Evolutionary conservation across 768 basidiomycete genomes (phyloP).

Genomic region (Russula dissimulans): DNA sequence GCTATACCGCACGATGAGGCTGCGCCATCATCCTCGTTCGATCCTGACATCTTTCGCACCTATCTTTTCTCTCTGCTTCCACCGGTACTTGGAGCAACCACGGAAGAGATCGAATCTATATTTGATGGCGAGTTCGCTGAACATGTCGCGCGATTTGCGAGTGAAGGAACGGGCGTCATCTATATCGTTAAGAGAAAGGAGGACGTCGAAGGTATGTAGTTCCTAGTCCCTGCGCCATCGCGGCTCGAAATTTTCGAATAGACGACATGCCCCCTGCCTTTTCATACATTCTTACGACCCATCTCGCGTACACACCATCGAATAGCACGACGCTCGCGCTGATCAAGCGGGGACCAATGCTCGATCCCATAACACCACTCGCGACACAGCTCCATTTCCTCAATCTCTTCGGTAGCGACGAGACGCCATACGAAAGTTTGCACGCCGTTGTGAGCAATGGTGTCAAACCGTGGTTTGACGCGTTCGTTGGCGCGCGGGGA

Average conservation of each 20-base stretch:
- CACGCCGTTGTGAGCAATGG: slow-evolving; percentile 93
- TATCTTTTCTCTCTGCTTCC: slow-evolving; percentile 71
- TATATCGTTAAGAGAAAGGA: slow-evolving; percentile 78
- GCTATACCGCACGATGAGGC: slow-evolving; percentile 24
- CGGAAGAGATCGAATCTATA: slow-evolving; percentile 53
- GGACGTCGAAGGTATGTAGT: slow-evolving; percentile 55
- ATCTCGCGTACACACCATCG: slow-evolving; percentile 71
- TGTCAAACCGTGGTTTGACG: slow-evolving; percentile 98
- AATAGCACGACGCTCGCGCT: slow-evolving; percentile 84
- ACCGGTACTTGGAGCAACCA: slow-evolving; percentile 66
- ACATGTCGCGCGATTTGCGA: slow-evolving; percentile 64
- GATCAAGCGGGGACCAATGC: slow-evolving; percentile 81
- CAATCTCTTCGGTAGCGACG: slow-evolving; percentile 82
- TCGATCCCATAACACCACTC: slow-evolving; percentile 75
- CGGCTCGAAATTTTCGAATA: slow-evolving; percentile 24
- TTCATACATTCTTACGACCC: slow-evolving; percentile 57
- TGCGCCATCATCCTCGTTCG: slow-evolving; percentile 44
- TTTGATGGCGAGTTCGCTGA: slow-evolving; percentile 72
- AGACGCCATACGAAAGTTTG: slow-evolving; percentile 90
- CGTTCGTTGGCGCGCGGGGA: slow-evolving; percentile 82
- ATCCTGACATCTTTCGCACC: slow-evolving; percentile 56
- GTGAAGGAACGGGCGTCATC: slow-evolving; percentile 65
- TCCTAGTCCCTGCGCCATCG: not conserved
- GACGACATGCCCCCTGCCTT: slow-evolving; percentile 60
- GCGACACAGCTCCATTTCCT: slow-evolving; percentile 84